Evolutionary conservation across 163 green algal genomes (phyloP).

Genomic region (Scenedesmus sp.): DNA sequence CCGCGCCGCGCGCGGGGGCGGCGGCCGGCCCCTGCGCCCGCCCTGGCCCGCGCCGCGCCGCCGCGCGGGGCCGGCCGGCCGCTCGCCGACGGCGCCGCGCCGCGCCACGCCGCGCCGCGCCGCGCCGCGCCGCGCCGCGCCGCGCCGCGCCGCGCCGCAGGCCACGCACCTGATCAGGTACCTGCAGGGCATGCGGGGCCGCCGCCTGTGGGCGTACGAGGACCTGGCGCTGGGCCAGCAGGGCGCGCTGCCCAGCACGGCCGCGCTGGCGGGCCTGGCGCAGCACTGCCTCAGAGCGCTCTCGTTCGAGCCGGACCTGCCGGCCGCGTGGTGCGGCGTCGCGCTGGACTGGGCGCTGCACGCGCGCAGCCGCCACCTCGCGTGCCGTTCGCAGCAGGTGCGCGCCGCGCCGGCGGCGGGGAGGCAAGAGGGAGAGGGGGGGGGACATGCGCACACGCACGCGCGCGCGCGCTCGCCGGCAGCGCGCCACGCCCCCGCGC

Average conservation of each 20-base stretch:
- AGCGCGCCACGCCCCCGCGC: not conserved
- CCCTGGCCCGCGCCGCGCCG: too few relatives aligned
- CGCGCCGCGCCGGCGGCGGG: not conserved
- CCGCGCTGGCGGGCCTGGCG: slow-evolving; percentile 57
- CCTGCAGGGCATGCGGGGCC: slow-evolving; percentile 75
- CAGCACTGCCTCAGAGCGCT: slow-evolving; percentile 31
- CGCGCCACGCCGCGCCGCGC: too few relatives aligned
- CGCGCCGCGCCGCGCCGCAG: not conserved
- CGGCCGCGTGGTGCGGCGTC: slow-evolving; percentile 76
- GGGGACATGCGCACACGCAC: not conserved
- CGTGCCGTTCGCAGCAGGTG: slow-evolving; percentile 83
- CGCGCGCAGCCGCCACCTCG: slow-evolving; percentile 70
- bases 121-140: too few relatives aligned
- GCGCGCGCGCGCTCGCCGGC: too few relatives aligned
- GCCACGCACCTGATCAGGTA: slow-evolving; percentile 65
- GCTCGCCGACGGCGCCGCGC: too few relatives aligned
- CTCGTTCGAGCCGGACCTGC: slow-evolving; percentile 64
- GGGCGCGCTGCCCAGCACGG: slow-evolving; percentile 50
- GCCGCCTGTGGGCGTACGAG: slow-evolving; percentile 78
- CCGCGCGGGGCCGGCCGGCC: too few relatives aligned
- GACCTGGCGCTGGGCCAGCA: slow-evolving; percentile 52
- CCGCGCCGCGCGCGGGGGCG: too few relatives aligned
- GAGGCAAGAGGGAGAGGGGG: not conserved
- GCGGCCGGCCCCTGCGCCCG: too few relatives aligned
- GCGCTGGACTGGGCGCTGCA: slow-evolving; percentile 86